These are phyloP conservation scores for Oropetium thomaeum DNA, from an alignment of 176 grass and related monocot species.

Conservation along the genomic window DNA sequence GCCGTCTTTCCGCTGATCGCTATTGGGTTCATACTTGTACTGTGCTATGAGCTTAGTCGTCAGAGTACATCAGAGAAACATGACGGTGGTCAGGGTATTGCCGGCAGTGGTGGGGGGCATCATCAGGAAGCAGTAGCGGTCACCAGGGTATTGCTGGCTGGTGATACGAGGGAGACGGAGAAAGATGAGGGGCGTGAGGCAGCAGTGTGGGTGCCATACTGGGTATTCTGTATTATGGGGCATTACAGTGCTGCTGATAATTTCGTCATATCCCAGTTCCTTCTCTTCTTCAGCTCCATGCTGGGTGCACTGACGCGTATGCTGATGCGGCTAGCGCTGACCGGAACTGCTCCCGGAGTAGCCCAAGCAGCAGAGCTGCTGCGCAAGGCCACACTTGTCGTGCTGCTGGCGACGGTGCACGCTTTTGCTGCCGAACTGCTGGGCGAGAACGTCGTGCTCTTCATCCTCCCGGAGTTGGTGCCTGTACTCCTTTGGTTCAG, in stretches of 20 bases:
- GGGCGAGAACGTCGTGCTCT: background rate
- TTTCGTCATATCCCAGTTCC: slow-evolving; percentile 2
- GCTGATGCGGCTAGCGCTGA: background rate
- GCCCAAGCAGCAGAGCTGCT: background rate
- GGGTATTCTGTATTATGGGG: background rate
- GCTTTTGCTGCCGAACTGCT: background rate
- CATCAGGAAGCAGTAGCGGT: too few species aligned
- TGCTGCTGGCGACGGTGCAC: slow-evolving; percentile 10
- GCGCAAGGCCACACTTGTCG: background rate
- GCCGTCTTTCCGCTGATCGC: background rate
- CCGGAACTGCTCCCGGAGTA: background rate
- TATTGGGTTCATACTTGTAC: background rate
- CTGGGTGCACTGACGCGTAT: slow-evolving; percentile 15
- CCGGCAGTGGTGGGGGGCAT: background rate
- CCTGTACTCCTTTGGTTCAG: slow-evolving; percentile 26
- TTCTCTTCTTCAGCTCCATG: slow-evolving; percentile 28
- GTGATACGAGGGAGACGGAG: background rate
- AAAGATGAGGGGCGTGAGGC: background rate
- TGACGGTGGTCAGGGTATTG: background rate
- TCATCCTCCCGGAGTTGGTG: background rate
- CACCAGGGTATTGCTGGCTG: background rate
- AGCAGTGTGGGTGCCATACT: background rate
- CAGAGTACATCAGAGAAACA: background rate
- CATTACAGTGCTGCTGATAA: background rate
- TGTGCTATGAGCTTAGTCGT: background rate